A percentile compares a stretch with the other conserved stretches of the same genome.
These are phyloP conservation scores for Candida alai DNA, from an alignment of 805 yeast species.

Conservation along the genomic window DNA sequence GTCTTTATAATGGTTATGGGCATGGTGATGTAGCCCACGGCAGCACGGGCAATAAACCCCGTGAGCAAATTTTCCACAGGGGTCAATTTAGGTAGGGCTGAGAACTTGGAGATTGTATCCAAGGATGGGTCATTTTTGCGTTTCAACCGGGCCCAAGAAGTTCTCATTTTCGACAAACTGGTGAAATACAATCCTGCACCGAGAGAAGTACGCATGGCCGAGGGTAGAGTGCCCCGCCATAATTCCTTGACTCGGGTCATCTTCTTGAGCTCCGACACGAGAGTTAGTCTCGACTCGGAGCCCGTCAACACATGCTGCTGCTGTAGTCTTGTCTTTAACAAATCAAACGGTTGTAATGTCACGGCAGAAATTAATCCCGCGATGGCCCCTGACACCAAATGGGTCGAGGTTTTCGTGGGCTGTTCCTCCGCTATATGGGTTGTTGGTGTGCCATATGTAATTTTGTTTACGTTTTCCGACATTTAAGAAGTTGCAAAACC, in stretches of 20 bases:
- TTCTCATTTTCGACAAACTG: slow-evolving; percentile 59
- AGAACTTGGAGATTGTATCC: slow-evolving; percentile 7
- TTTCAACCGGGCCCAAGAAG: slow-evolving; percentile 38
- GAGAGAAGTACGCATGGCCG: slow-evolving; percentile 82
- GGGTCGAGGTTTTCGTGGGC: slow-evolving; percentile 31
- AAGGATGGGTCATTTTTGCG: neutral
- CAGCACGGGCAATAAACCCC: slow-evolving; percentile 76
- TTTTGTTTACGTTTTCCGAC: no score
- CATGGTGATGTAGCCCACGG: slow-evolving; percentile 87
- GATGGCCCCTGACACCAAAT: slow-evolving; percentile 73
- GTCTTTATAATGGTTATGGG: slow-evolving; percentile 91
- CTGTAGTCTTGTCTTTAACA: slow-evolving; percentile 80
- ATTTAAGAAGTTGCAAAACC: no score
- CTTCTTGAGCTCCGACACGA: slow-evolving; percentile 41
- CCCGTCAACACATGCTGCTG: slow-evolving; percentile 27
- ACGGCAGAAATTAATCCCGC: slow-evolving; percentile 85
- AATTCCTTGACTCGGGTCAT: slow-evolving; percentile 44
- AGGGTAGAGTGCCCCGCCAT: slow-evolving; percentile 95
- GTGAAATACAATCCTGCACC: slow-evolving; percentile 89
- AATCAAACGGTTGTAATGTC: slow-evolving; percentile 81
- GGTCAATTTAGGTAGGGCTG: slow-evolving; percentile 63
- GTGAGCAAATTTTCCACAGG: slow-evolving; percentile 65
- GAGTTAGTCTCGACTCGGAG: slow-evolving; percentile 23
- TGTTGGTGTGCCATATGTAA: no score
- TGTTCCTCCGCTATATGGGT: no score